Evolutionary conservation across 345 rosid genomes (phyloP).

Genomic region (Aurinia saxatilis): DNA sequence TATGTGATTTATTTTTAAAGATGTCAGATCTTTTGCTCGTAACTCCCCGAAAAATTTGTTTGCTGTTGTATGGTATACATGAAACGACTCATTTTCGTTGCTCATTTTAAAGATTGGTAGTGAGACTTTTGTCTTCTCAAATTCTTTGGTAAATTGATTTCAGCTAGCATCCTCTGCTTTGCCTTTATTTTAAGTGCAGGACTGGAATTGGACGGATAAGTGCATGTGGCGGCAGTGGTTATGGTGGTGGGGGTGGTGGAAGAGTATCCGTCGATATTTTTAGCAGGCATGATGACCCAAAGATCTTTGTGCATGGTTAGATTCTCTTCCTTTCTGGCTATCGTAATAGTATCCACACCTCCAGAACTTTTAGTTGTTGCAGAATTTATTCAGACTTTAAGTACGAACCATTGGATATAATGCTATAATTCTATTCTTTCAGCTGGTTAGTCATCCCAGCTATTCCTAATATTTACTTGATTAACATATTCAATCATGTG

Average conservation of each 20-base stretch:
- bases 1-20: background rate
- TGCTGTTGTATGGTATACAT: constrained; percentile 8
- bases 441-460: background rate
- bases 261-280: constrained; percentile 88
- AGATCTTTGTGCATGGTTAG: constrained; percentile 88
- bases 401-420: background rate
- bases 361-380: background rate
- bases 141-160: constrained; percentile 19
- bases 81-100: background rate
- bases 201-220: constrained; percentile 86
- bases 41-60: background rate
- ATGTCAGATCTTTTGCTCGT: background rate
- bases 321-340: constrained; percentile 16
- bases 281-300: constrained; percentile 95
- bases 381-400: background rate
- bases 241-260: constrained; percentile 99
- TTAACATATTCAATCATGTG: constrained; percentile 5
- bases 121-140: constrained; percentile 20
- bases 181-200: constrained; percentile 64
- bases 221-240: constrained; percentile 97
- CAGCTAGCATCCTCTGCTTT: constrained; percentile 18
- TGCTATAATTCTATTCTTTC: background rate
- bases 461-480: background rate
- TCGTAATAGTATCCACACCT: background rate
- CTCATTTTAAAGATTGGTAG: constrained; percentile 8